These are phyloP conservation scores for Magnolia changhungtana DNA, from an alignment of 164 flowering plant genomes.

Conservation along the genomic window DNA sequence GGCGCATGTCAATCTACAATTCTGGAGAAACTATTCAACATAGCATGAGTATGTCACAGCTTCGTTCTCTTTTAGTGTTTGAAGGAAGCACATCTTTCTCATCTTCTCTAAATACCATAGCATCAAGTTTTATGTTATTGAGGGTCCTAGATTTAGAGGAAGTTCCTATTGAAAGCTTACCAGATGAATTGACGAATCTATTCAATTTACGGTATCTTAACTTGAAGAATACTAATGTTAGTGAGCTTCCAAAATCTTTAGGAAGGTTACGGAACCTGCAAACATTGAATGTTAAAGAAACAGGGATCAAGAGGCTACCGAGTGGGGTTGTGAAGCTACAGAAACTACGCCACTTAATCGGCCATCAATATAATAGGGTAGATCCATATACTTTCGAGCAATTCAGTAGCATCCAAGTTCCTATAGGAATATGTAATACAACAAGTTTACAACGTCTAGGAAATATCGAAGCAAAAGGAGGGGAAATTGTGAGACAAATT, in stretches of 20 bases:
- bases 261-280: slow-evolving; percentile 33
- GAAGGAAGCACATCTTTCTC: slow-evolving; percentile 11
- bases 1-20: slow-evolving; percentile 7
- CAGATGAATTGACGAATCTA: slow-evolving; percentile 21
- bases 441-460: slow-evolving; percentile 29
- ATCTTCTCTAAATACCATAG: slow-evolving; percentile 13
- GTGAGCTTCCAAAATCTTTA: slow-evolving; percentile 35
- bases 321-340: slow-evolving; percentile 22
- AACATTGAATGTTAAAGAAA: slow-evolving; percentile 32
- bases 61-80: slow-evolving; percentile 36
- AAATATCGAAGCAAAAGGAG: slow-evolving; percentile 25
- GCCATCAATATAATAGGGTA: slow-evolving; percentile 1
- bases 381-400: slow-evolving; percentile 1
- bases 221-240: slow-evolving; percentile 30
- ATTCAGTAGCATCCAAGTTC: slow-evolving; percentile 16
- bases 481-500: slow-evolving; percentile 16
- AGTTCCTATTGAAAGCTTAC: slow-evolving; percentile 22
- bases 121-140: slow-evolving; percentile 20
- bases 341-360: slow-evolving; percentile 35
- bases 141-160: slow-evolving; percentile 35
- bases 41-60: slow-evolving; percentile 11
- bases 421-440: slow-evolving; percentile 25
- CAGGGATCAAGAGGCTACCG: slow-evolving; percentile 28
- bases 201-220: slow-evolving; percentile 36
- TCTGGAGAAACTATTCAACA: slow-evolving; percentile 8